Evolutionary conservation across 352 stramenopile species (phyloP), one percentile per base, ranked within the genome.

Genomic region (Globisporangium ultimum): DNA sequence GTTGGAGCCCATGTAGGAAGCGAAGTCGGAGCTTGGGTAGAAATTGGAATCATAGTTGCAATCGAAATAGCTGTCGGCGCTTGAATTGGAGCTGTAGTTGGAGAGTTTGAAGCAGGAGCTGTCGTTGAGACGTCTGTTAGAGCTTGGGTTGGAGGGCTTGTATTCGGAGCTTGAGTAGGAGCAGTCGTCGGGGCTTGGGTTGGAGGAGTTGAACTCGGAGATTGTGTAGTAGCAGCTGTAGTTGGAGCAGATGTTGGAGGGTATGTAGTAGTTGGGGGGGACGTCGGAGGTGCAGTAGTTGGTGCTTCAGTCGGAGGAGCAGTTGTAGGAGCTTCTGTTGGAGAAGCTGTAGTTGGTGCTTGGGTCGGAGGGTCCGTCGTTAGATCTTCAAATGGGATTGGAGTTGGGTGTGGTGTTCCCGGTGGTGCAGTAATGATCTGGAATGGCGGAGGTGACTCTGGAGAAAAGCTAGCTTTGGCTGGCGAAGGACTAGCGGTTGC

Each of bases 131-230:
- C 18, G n/a, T 41, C 18, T 42, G 55, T 54, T 51, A 36, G 48
- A 47, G 48, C 47, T 38, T 17, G 21, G 28, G 61, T 58, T 53
- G 59, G 28, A 41, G 59, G 55, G 3, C 2, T 8, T 43, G 28
- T 40, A 13, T 12, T 21, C 15, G 48, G 48, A 9, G 48, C 14
- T 41, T 53, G 48, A 20, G 48, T 53, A 21, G 48, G 22, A 42
- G 48, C 28, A 28, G 15, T 28, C 12, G 48, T 43, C 20, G 48
- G 48, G 10, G 24, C 5, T 54, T 20, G 13, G 11, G 24, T 54
- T 43, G 48, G 22, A 42, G 24, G 22, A 42, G 22, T 13, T 53
- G 22, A 18, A 21, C 20, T 42, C 15, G 24, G 22, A 5, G 48
- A 53, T 20, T 40, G 17, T 17, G 48, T 54, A 43, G 48, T 8